Base-by-base conservation (phyloP, 1,284 basidiomycete genomes). In the Cutaneotrichosporon sp. region DNA sequence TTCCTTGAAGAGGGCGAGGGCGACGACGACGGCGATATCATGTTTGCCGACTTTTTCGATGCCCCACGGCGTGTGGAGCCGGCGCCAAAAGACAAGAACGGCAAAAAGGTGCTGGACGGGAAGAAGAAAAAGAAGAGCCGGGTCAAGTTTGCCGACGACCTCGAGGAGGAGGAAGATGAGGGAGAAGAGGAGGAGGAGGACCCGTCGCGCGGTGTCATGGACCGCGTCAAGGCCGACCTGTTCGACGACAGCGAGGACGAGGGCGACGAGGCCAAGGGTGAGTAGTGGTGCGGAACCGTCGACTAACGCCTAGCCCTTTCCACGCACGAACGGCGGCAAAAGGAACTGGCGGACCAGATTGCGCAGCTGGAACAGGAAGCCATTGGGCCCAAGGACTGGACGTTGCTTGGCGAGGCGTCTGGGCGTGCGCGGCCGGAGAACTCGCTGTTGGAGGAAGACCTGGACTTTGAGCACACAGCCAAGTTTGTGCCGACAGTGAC, bases 401-500 rank as follows among this genome's bases (percentile, higher is more conserved):
- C 86, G 7, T 79, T 97, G 34, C 83, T 89, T 78, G 94, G 96
- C 43, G 96, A 99, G 76, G 90, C 90, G 12, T 83, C 82, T 12
- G 83, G 88, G 7, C 82, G 85, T 36, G 77, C 85, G 39, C 83
- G 96, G 49, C 94, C 96, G 1, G 84, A 90, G 67, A 93, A 98
- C 75, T 89, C 89, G 21, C 78, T 97, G 15, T 80, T 99, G 13
- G 90, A 91, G 71, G 88, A 97, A 72, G 90, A 97, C 70, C 81
- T 99, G 39, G 93, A 97, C 55, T 98, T 94, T 61, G 96, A 98
- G 62, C 87, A 79, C 36, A 83, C 87, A 13, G 83, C 84, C 76
- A 97, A 94, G 75, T 80, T 85, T 15, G 86, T 87, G 0, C 96
- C 94, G 10, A 81, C 90, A 45, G 83, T 96, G 54, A 97, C 96